These are phyloP conservation scores for Zelonia costaricensis DNA, from an alignment of 208 protist genomes.

Conservation along the genomic window DNA sequence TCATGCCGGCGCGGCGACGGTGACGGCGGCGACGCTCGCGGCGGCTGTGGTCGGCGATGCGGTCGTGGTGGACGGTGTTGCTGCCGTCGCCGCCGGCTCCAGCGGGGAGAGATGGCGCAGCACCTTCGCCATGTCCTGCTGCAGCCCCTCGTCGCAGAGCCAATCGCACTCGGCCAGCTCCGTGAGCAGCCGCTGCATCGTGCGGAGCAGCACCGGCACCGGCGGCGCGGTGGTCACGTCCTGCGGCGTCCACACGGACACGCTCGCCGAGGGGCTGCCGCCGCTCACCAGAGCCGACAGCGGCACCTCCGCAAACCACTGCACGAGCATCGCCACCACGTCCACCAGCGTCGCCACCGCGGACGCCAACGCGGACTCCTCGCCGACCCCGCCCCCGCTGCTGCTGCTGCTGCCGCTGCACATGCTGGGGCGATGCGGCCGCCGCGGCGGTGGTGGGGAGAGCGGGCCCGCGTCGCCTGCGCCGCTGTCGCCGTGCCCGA, in stretches of 20 bases:
- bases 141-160: background rate
- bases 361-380: no score
- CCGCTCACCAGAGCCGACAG: slow-evolving; percentile 12
- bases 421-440: no score
- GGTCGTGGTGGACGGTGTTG: no score
- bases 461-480: no score
- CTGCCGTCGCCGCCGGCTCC: slow-evolving; percentile 2
- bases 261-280: background rate
- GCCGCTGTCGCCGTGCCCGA: no score
- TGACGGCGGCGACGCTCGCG: background rate
- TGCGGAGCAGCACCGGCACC: slow-evolving; percentile 13
- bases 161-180: background rate
- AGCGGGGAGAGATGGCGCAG: slow-evolving; percentile 12
- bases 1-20: background rate
- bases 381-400: background rate
- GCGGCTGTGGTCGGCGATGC: background rate
- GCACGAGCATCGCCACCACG: slow-evolving; percentile 5
- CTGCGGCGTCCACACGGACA: background rate
- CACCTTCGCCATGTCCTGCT: slow-evolving; percentile 5
- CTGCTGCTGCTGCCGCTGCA: slow-evolving; percentile 4
- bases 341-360: slow-evolving; percentile 8
- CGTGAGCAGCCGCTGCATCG: slow-evolving; percentile 12
- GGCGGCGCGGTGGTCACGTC: slow-evolving; percentile 2
- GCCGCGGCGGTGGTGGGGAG: no score
- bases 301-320: slow-evolving; percentile 17